Evolutionary conservation across 108 stramenopile species (phyloP).

Genomic region (Aurantiochytrium sp.): DNA sequence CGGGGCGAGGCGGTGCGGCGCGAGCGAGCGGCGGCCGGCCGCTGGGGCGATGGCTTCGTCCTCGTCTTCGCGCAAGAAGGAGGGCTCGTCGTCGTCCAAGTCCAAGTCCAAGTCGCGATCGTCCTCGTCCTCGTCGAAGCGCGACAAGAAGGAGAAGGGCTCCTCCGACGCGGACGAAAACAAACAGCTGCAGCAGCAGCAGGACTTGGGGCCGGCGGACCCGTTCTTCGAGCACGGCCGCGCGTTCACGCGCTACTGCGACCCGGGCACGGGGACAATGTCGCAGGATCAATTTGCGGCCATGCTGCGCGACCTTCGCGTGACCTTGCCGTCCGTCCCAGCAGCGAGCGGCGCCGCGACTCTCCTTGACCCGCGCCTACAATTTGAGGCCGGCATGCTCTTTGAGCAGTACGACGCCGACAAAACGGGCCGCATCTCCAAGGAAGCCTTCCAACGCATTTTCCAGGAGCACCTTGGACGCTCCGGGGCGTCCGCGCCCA

Average conservation of each 20-base stretch:
- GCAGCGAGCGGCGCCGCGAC: neutral
- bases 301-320: neutral
- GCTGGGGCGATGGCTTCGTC: neutral
- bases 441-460: neutral
- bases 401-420: neutral
- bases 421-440: neutral
- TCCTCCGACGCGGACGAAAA: too few relatives aligned
- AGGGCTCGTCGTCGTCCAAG: neutral
- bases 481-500: too few relatives aligned
- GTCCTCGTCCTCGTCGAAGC: neutral
- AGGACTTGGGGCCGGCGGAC: neutral
- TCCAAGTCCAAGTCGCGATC: neutral
- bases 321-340: neutral
- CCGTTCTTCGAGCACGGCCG: slow-evolving; percentile 4
- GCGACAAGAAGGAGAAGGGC: too few relatives aligned
- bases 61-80: neutral
- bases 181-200: neutral
- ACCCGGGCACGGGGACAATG: neutral
- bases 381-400: neutral
- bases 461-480: neutral
- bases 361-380: neutral
- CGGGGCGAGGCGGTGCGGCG: too few relatives aligned
- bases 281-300: neutral
- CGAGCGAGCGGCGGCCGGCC: too few relatives aligned
- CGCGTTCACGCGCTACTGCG: neutral